Percentiles rank a stretch among this genome's conserved stretches.
Evolutionary conservation across 805 yeast species (phyloP).

Genomic region (Lipomyces chichibuensis): DNA sequence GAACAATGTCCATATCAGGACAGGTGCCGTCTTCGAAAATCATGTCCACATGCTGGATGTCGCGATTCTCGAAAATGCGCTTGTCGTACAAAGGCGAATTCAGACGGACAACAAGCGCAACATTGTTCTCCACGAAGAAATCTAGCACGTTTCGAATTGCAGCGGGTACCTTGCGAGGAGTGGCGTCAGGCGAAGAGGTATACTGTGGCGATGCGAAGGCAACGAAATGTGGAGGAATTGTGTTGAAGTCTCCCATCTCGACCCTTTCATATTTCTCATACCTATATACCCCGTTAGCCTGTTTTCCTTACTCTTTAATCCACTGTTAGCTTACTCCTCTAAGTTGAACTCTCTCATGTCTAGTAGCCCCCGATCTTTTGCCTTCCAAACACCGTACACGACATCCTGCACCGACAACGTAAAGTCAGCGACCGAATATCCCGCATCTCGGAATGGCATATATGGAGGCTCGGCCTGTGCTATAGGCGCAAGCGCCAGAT

Average conservation of each 20-base stretch:
- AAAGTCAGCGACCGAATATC: slow-evolving; percentile 93
- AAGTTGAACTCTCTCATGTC: slow-evolving; percentile 84
- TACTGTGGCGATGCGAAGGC: slow-evolving; percentile 96
- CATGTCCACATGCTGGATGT: slow-evolving; percentile 90
- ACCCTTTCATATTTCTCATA: slow-evolving; percentile 88
- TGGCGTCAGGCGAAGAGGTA: slow-evolving; percentile 30
- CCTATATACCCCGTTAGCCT: slow-evolving; percentile 3
- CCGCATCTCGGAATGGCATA: slow-evolving; percentile 95
- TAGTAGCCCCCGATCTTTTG: slow-evolving; percentile 86
- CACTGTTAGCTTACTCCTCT: slow-evolving; percentile 64
- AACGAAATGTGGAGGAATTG: slow-evolving; percentile 86
- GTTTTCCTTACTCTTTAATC: neutral
- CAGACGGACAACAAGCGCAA: slow-evolving; percentile 85
- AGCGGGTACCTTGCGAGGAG: slow-evolving; percentile 39
- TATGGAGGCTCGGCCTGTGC: slow-evolving; percentile 91
- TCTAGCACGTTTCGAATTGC: slow-evolving; percentile 74
- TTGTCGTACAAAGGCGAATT: slow-evolving; percentile 91
- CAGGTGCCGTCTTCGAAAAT: slow-evolving; percentile 98
- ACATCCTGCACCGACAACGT: slow-evolving; percentile 92
- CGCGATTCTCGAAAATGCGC: slow-evolving; percentile 76
- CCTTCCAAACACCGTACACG: slow-evolving; percentile 96
- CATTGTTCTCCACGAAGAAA: slow-evolving; percentile 72
- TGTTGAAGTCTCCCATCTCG: slow-evolving; percentile 95
- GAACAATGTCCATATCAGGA: slow-evolving; percentile 91
- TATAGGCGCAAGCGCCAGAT: slow-evolving; percentile 92